A percentile compares a stretch with the other conserved stretches of the same genome.
Conservation (phyloP, 306 rosid genomes). For the Parietaria judaica region DNA sequence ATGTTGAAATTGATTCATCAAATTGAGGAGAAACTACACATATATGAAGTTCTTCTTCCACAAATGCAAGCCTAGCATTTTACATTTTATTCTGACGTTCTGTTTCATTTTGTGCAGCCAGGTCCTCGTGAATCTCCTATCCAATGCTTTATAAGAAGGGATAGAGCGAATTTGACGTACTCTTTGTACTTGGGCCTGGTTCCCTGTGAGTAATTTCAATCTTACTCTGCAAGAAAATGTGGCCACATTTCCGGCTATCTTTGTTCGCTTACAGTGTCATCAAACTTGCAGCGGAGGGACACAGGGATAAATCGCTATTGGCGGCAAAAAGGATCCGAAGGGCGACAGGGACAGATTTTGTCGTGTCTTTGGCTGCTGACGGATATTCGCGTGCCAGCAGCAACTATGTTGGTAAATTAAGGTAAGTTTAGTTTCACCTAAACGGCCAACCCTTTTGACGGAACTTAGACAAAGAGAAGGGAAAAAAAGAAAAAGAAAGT, state of each 20-base stretch:
- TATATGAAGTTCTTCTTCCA: no score
- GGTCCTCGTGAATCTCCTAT: conserved; percentile 73
- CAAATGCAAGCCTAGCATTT: no score
- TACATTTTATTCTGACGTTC: neutral
- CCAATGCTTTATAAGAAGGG: conserved; percentile 77
- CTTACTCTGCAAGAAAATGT: neutral
- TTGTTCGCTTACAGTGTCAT: conserved; percentile 19
- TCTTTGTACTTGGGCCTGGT: conserved; percentile 53
- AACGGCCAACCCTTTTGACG: no score
- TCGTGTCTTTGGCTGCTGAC: conserved; percentile 57
- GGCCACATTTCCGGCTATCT: neutral
- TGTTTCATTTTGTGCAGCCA: conserved; percentile 39
- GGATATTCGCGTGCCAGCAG: conserved; percentile 64
- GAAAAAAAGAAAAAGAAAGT: no score
- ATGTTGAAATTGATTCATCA: no score
- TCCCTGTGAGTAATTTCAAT: conserved; percentile 52
- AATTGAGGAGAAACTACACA: no score
- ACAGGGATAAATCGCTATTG: conserved; percentile 54
- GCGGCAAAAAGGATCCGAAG: conserved; percentile 77
- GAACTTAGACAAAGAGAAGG: no score
- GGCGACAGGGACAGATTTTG: conserved; percentile 62
- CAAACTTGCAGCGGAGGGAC: conserved; percentile 55
- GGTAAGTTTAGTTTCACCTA: conserved; percentile 35
- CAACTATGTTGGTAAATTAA: conserved; percentile 62
- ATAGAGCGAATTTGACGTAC: conserved; percentile 64